phyloP scores from a whole-genome alignment of 1,284 basidiomycete genomes.

The Ustilago hordei region DNA sequence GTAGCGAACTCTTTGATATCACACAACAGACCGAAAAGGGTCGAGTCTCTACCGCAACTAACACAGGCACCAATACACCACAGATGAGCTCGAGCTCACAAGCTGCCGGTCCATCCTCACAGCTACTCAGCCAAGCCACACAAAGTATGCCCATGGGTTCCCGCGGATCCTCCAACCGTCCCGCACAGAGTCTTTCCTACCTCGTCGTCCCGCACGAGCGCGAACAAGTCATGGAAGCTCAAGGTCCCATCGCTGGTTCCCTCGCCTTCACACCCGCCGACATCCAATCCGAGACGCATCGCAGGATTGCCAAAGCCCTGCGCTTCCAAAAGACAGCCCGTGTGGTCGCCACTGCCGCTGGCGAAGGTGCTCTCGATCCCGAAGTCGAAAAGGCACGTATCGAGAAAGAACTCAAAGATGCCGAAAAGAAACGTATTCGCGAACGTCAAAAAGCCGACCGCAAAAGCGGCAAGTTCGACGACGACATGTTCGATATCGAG shows the following conservation, averaged over 20 bases:
- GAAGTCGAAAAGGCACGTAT: conserved; percentile 75
- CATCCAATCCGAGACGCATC: conserved; percentile 89
- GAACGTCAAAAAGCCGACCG: conserved; percentile 55
- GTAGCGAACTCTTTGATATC: conserved; percentile 89
- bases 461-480: conserved; percentile 52
- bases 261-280: conserved; percentile 86
- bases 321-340: conserved; percentile 80
- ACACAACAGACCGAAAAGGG: conserved; percentile 55
- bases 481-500: conserved; percentile 58
- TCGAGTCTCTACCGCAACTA: conserved; percentile 31
- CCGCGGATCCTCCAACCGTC: conserved; percentile 41
- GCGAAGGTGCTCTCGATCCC: conserved; percentile 68
- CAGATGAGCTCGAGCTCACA: conserved; percentile 31
- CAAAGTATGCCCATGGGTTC: conserved; percentile 53
- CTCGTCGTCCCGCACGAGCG: conserved; percentile 89
- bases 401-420: conserved; percentile 64
- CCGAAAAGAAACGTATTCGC: conserved; percentile 62
- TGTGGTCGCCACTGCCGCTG: conserved; percentile 72
- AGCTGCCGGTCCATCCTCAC: conserved; percentile 36
- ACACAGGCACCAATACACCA: conserved; percentile 51
- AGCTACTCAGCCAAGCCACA: conserved; percentile 43
- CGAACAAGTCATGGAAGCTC: conserved; percentile 84
- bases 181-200: conserved; percentile 73
- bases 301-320: conserved; percentile 86
- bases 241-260: conserved; percentile 83